Evolutionary conservation across 202 grass and related monocot genomes (phyloP).

Genomic region (Miscanthus sacchariflorus): DNA sequence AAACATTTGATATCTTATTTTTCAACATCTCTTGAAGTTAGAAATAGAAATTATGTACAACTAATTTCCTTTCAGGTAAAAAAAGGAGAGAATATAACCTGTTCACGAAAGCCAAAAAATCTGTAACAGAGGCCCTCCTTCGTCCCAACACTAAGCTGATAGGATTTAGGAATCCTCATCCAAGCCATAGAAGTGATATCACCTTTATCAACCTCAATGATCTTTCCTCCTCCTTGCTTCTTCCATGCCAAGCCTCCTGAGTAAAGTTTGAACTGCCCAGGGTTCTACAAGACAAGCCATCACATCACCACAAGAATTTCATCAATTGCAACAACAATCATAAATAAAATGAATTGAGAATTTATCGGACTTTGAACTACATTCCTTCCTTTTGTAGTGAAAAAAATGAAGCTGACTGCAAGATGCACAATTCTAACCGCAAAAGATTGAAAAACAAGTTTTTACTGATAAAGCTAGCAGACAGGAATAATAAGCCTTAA

Average conservation of each 20-base stretch:
- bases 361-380: not conserved
- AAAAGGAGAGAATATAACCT: slow-evolving; percentile 53
- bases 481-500: slow-evolving; percentile 13
- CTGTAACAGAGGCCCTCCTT: slow-evolving; percentile 89
- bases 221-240: slow-evolving; percentile 92
- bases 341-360: not conserved
- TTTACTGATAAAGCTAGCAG: not conserved
- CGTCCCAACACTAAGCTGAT: slow-evolving; percentile 79
- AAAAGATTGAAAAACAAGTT: not conserved
- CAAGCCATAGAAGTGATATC: slow-evolving; percentile 82
- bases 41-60: not conserved
- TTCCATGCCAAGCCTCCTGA: slow-evolving; percentile 85
- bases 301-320: slow-evolving; percentile 9
- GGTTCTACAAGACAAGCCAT: slow-evolving; percentile 60
- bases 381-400: slow-evolving; percentile 18
- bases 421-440: not conserved
- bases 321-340: slow-evolving; percentile 9
- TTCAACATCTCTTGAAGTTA: slow-evolving; percentile 13
- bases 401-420: not conserved
- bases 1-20: slow-evolving; percentile 1
- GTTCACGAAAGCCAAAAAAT: slow-evolving; percentile 92
- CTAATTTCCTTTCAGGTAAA: slow-evolving; percentile 8
- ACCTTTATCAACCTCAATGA: slow-evolving; percentile 68
- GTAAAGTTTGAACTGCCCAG: slow-evolving; percentile 83
- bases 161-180: slow-evolving; percentile 89